Base-by-base conservation (phyloP, 2,329 filamentous ascomycete species). In the Zymoseptoria ardabiliae region DNA sequence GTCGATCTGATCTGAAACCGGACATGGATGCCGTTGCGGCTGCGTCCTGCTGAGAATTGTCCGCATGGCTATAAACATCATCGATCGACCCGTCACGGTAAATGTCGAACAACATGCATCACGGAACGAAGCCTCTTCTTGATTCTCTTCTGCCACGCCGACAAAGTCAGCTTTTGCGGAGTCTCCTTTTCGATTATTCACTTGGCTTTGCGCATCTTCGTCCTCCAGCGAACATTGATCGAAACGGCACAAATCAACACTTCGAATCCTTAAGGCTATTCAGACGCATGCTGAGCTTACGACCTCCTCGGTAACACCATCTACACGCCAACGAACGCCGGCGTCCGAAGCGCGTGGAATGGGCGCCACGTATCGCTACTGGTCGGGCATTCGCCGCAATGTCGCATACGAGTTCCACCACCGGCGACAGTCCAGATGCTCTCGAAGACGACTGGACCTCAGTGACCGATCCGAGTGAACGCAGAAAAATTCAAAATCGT, bases 401-500 rank as follows among this genome's bases (percentile, higher is more conserved):
- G 62, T 66, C 68, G 35, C 61, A 63, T 10, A 56, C 58, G 50
- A 63, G 60, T 21, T 61, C 64, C n/a, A 59, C 54, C 50, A 63
- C 63, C 50, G 53, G 54, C n/a, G 54, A 55, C 50, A 53, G 61
- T 10, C 28, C 58, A 21, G 13, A 56, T 19, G 61, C 65, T 6
- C 58, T 58, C n/a, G 65, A 68, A n/a, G 81, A 88, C 63, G 84
- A 90, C 74, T 91, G 88, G 88, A 79, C 82, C 25, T 81, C 86
- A 0, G 80, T 91, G 50, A 82, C 82, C 6, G 87, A 91, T 66
- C 86, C 86, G 0, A 85, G 85, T 61, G 86, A 90, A 75, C 81
- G 88, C 69, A 79, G 88, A 63, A 85, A 87, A 61, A 87, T 91
- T 55, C 88, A 91, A 71, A 91, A 91, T 71, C 82, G 87, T 57